Percentiles rank a stretch among this genome's conserved stretches.
phyloP scores from a whole-genome alignment of 1,284 basidiomycete species.

The Rhodofomes roseus region DNA sequence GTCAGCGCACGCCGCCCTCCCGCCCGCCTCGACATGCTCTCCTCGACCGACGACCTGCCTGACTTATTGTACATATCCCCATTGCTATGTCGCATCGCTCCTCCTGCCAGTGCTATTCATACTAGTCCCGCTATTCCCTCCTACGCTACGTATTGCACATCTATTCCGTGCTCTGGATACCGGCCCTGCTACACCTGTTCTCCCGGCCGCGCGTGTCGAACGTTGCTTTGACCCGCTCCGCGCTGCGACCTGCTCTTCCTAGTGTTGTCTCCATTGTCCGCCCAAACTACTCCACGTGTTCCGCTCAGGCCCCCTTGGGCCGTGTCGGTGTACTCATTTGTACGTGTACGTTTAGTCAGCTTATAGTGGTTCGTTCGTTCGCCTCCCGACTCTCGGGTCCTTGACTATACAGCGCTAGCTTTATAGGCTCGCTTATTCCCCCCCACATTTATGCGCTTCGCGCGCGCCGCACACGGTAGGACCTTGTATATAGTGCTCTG shows the following conservation, averaged over 20 bases:
- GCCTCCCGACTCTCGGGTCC: neutral
- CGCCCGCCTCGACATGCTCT: neutral
- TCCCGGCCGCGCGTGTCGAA: slow-evolving; percentile 4
- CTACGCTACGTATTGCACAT: slow-evolving; percentile 9
- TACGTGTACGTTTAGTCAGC: slow-evolving; percentile 5
- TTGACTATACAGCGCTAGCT: neutral
- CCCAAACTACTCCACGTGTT: neutral
- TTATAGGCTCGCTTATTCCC: slow-evolving; percentile 1
- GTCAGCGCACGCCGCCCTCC: neutral
- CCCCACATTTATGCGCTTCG: neutral
- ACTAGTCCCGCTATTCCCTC: slow-evolving; percentile 5
- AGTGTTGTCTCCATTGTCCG: neutral
- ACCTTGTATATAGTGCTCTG: slow-evolving; percentile 5
- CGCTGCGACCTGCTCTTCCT: neutral
- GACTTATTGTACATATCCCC: slow-evolving; percentile 11
- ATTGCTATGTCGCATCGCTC: slow-evolving; percentile 8
- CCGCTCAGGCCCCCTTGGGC: neutral
- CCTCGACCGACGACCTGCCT: neutral
- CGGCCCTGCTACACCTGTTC: neutral
- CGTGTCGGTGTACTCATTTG: slow-evolving; percentile 3
- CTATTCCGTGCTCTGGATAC: slow-evolving; percentile 7
- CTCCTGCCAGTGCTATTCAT: slow-evolving; percentile 6
- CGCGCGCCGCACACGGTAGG: slow-evolving; percentile 6
- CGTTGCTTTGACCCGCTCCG: slow-evolving; percentile 7
- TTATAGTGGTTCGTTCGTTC: slow-evolving; percentile 1